Conservation (phyloP, 768 basidiomycete species). For the Strobilomyces confusus region DNA sequence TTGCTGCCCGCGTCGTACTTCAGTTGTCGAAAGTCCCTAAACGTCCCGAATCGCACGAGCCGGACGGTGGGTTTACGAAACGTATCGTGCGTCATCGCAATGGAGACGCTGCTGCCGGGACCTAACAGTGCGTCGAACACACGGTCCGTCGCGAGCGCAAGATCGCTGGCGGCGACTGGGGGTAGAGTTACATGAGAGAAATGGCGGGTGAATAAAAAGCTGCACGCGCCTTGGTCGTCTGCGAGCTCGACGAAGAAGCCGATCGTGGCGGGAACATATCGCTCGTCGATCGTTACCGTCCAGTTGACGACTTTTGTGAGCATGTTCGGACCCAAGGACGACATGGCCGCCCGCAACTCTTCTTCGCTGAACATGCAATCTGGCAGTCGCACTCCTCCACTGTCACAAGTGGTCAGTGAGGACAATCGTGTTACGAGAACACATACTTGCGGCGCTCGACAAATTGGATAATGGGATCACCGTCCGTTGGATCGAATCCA, state of each 20-base stretch:
- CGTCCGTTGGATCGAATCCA: constrained; percentile 15
- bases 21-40: constrained; percentile 18
- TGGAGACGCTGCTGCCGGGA: not conserved
- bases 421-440: not conserved
- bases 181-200: not conserved
- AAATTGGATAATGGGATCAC: constrained; percentile 4
- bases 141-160: not conserved
- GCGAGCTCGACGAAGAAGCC: constrained; percentile 17
- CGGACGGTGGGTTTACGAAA: constrained; percentile 18
- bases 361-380: constrained; percentile 9
- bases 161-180: not conserved
- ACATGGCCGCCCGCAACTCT: constrained; percentile 8
- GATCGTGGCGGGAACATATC: constrained; percentile 4
- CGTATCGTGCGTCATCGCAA: not conserved
- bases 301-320: constrained; percentile 9
- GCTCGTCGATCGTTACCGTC: constrained; percentile 11
- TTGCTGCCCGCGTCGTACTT: constrained; percentile 10
- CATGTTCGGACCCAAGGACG: not conserved
- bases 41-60: constrained; percentile 25
- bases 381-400: not conserved
- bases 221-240: constrained; percentile 4
- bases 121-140: constrained; percentile 9
- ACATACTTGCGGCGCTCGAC: constrained; percentile 12
- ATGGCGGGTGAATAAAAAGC: not conserved
- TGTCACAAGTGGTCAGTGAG: not conserved